These are phyloP conservation scores for Aspergillus latus DNA, from an alignment of 2,329 filamentous ascomycete species.

Conservation along the genomic window DNA sequence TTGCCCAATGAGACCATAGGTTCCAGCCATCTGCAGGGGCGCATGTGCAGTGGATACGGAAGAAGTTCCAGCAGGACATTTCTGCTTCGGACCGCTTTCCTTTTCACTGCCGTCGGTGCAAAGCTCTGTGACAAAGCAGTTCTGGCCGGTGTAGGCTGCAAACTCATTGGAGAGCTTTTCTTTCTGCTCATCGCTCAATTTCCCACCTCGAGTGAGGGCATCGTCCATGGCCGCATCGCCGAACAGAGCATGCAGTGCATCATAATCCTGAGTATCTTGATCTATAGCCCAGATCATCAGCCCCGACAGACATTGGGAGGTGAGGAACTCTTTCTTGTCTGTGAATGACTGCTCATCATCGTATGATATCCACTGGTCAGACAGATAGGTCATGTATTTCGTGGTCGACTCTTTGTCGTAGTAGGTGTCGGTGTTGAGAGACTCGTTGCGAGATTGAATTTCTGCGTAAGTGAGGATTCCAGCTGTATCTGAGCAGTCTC, in stretches of 20 bases:
- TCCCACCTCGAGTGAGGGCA: background rate
- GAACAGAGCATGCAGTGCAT: background rate
- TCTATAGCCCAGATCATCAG: slow-evolving; percentile 12
- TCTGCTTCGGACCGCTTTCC: slow-evolving; percentile 20
- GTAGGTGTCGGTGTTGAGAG: background rate
- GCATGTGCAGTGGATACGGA: slow-evolving; percentile 18
- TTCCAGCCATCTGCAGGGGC: slow-evolving; percentile 8
- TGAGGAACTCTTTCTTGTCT: background rate
- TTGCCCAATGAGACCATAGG: slow-evolving; percentile 5
- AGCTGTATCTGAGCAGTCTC: background rate
- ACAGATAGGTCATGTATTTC: slow-evolving; percentile 2
- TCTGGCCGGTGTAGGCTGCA: background rate
- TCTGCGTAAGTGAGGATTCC: slow-evolving; percentile 1
- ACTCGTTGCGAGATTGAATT: background rate
- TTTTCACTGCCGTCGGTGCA: slow-evolving; percentile 25
- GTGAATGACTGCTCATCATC: slow-evolving; percentile 1
- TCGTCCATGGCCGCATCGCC: background rate
- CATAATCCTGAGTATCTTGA: background rate
- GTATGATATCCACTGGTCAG: slow-evolving; percentile 9
- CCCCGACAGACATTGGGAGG: background rate
- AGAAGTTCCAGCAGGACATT: slow-evolving; percentile 22
- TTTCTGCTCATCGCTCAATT: background rate
- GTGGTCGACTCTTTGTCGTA: background rate
- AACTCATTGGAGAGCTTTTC: background rate
- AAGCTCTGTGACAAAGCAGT: slow-evolving; percentile 15